Conservation (phyloP, 2,329 filamentous ascomycete genomes). For the Aspergillus phoenicis region DNA sequence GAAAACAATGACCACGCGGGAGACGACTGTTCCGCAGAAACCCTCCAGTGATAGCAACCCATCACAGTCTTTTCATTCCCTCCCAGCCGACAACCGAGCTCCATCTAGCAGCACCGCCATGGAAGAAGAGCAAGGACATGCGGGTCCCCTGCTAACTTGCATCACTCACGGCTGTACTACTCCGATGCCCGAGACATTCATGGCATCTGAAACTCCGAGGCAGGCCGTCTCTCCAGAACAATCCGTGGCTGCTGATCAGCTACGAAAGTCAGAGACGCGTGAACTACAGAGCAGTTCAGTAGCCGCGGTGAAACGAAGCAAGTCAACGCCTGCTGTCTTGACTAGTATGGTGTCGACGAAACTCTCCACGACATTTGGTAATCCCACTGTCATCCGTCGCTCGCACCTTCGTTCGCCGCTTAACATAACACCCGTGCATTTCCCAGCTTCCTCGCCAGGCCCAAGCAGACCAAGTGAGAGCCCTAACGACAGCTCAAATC, state of each 20-base stretch:
- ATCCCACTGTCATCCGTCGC: constrained; percentile 46
- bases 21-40: not conserved
- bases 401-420: constrained; percentile 37
- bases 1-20: not conserved
- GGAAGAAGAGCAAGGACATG: not conserved
- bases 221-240: not conserved
- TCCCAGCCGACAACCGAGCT: not conserved
- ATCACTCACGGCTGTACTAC: not conserved
- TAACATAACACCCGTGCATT: constrained; percentile 30
- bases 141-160: not conserved
- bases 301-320: constrained; percentile 17
- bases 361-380: constrained; percentile 42
- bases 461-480: constrained; percentile 31
- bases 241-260: not conserved
- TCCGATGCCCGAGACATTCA: no score
- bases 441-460: constrained; percentile 11
- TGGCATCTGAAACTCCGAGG: not conserved
- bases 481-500: constrained; percentile 36
- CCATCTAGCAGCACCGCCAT: not conserved
- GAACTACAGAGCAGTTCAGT: not conserved
- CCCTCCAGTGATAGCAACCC: not conserved
- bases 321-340: constrained; percentile 34
- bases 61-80: constrained; percentile 4
- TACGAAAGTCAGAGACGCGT: not conserved
- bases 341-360: constrained; percentile 40